Conservation (phyloP, 345 rosid species). For the Ceriops tagal region DNA sequence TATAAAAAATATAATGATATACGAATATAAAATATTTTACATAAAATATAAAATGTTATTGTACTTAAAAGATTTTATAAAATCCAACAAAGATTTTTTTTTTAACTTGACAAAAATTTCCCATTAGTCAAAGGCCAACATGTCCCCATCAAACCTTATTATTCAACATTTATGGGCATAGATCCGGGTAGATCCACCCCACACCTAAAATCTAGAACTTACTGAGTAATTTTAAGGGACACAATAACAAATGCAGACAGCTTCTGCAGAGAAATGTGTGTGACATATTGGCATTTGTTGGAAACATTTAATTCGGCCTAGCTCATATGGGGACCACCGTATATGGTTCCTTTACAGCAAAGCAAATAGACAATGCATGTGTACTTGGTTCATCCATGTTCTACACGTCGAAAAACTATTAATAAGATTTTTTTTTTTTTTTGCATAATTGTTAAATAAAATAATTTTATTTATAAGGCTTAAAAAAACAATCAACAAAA, state of each 20-base stretch:
- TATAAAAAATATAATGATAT: too few species aligned
- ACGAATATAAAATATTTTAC: too few species aligned
- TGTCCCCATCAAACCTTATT: neutral
- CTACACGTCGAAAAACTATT: too few species aligned
- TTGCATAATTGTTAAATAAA: neutral
- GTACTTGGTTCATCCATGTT: neutral
- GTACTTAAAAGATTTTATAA: too few species aligned
- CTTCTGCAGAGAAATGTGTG: slow-evolving; percentile 22
- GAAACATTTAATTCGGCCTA: neutral
- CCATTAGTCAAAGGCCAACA: slow-evolving; percentile 22
- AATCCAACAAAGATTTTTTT: too few species aligned
- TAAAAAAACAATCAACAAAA: too few species aligned
- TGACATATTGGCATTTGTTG: neutral
- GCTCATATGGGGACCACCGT: slow-evolving; percentile 6
- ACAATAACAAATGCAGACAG: slow-evolving; percentile 11
- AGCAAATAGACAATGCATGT: neutral
- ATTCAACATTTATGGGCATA: slow-evolving; percentile 11
- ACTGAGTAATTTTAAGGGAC: slow-evolving; percentile 10
- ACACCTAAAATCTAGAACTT: neutral
- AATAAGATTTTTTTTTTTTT: too few species aligned
- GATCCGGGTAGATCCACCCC: slow-evolving; percentile 2
- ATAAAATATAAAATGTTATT: too few species aligned
- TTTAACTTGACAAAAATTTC: too few species aligned
- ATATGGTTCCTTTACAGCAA: slow-evolving; percentile 5
- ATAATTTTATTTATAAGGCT: neutral